Percentiles rank a stretch among this genome's conserved stretches.
These are phyloP conservation scores for Colletotrichum filicis DNA, from an alignment of 2,329 filamentous ascomycete species.

Conservation along the genomic window DNA sequence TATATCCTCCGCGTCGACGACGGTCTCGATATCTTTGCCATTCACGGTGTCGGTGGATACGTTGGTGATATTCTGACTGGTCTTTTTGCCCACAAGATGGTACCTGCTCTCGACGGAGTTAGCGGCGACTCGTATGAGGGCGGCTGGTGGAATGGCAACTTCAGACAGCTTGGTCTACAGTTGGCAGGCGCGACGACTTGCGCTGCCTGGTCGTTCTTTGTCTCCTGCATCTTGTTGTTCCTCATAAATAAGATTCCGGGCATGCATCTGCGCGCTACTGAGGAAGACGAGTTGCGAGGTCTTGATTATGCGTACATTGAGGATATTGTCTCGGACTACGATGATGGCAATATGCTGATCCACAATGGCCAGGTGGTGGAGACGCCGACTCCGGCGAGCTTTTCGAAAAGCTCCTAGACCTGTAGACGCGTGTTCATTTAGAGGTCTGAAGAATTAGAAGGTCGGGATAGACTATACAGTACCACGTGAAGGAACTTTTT, in stretches of 20 bases:
- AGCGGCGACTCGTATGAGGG: slow-evolving; percentile 53
- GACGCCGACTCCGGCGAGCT: neutral
- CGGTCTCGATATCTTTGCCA: slow-evolving; percentile 68
- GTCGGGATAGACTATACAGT: no score
- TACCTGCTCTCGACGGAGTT: slow-evolving; percentile 63
- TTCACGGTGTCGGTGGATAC: slow-evolving; percentile 69
- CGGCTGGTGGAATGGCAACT: slow-evolving; percentile 63
- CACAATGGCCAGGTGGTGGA: slow-evolving; percentile 22
- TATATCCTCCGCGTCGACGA: slow-evolving; percentile 65
- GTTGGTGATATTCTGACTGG: slow-evolving; percentile 68
- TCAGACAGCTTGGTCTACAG: slow-evolving; percentile 66
- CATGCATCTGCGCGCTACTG: slow-evolving; percentile 63
- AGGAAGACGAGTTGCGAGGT: slow-evolving; percentile 65
- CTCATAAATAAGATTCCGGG: slow-evolving; percentile 68
- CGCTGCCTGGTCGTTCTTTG: slow-evolving; percentile 63
- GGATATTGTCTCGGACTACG: slow-evolving; percentile 35
- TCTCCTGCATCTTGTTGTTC: slow-evolving; percentile 63
- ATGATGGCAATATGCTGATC: slow-evolving; percentile 5
- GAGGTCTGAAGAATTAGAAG: neutral
- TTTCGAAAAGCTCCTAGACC: neutral
- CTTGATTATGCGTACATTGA: slow-evolving; percentile 54
- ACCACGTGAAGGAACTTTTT: no score
- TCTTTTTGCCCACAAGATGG: slow-evolving; percentile 62
- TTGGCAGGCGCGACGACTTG: slow-evolving; percentile 67
- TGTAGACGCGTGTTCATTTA: neutral